Conservation (phyloP, 202 grass and related monocot species). For the Setaria italica region DNA sequence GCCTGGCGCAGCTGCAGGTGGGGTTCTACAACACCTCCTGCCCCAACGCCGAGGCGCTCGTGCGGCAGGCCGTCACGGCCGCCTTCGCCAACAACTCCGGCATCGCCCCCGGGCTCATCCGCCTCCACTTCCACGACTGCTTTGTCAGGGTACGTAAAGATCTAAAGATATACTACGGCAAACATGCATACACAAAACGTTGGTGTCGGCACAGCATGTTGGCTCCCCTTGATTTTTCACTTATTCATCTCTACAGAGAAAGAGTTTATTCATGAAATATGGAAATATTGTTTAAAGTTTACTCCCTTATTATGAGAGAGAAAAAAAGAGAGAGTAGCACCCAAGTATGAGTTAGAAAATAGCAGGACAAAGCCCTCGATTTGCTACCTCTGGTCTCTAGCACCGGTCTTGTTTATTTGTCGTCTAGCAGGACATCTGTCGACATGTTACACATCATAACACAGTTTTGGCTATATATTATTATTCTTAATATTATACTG, state of each 20-base stretch:
- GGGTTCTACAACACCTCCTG: constrained; percentile 77
- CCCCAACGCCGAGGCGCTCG: constrained; percentile 66
- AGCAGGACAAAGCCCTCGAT: neutral
- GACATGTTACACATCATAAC: neutral
- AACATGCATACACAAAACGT: neutral
- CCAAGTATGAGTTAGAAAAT: no score
- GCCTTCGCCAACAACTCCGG: constrained; percentile 74
- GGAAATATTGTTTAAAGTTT: neutral
- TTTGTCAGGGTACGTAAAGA: constrained; percentile 69
- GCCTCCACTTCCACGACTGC: constrained; percentile 78
- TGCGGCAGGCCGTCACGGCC: constrained; percentile 57
- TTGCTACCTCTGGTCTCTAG: neutral
- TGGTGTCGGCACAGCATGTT: neutral
- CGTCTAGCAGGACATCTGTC: neutral
- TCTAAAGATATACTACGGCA: no score
- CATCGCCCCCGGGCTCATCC: constrained; percentile 68
- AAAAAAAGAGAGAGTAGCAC: no score
- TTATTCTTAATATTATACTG: neutral
- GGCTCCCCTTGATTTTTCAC: neutral
- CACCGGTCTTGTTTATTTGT: neutral
- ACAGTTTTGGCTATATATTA: neutral
- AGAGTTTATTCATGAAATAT: neutral
- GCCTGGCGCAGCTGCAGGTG: constrained; percentile 53
- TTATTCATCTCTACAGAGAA: neutral
- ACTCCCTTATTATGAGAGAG: no score